Percentiles rank a stretch among this genome's conserved stretches.
These are phyloP conservation scores for Monilinia fructigena DNA, from an alignment of 2,329 filamentous ascomycete species.

Conservation along the genomic window DNA sequence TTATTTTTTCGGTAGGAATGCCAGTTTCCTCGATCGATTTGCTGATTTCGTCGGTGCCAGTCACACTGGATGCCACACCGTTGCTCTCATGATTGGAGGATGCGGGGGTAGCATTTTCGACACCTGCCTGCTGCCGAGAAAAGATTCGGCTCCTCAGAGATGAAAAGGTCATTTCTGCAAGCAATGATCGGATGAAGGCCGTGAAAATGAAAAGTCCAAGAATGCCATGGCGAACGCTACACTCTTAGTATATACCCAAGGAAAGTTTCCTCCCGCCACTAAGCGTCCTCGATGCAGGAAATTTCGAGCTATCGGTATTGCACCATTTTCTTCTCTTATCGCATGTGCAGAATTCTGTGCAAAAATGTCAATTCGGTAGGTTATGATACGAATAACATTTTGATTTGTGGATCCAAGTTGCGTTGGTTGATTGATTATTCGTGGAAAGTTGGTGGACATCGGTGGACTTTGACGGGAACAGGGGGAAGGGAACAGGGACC, in stretches of 20 bases:
- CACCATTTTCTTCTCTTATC: conserved; percentile 11
- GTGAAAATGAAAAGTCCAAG: neutral
- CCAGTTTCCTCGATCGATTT: conserved; percentile 14
- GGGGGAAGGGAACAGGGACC: neutral
- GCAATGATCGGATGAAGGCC: neutral
- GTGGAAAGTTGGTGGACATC: neutral
- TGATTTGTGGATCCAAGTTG: conserved; percentile 4
- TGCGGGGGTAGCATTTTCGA: neutral
- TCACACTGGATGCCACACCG: conserved; percentile 10
- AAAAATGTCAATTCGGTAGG: no score
- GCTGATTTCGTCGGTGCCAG: conserved; percentile 13
- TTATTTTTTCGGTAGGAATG: neutral
- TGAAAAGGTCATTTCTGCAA: conserved; percentile 12
- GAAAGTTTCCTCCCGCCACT: neutral
- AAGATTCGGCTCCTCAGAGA: conserved; percentile 15
- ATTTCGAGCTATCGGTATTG: conserved; percentile 8
- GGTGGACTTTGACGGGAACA: neutral
- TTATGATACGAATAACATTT: neutral
- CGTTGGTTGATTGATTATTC: neutral
- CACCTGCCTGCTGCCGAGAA: neutral
- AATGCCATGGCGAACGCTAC: conserved; percentile 6
- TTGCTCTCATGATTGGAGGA: neutral
- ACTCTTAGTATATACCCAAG: neutral
- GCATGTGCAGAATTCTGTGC: neutral
- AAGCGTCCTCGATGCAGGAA: conserved; percentile 1